These are phyloP conservation scores for Yueomyces sp. DNA, from an alignment of 1,139 yeast species.

Conservation along the genomic window DNA sequence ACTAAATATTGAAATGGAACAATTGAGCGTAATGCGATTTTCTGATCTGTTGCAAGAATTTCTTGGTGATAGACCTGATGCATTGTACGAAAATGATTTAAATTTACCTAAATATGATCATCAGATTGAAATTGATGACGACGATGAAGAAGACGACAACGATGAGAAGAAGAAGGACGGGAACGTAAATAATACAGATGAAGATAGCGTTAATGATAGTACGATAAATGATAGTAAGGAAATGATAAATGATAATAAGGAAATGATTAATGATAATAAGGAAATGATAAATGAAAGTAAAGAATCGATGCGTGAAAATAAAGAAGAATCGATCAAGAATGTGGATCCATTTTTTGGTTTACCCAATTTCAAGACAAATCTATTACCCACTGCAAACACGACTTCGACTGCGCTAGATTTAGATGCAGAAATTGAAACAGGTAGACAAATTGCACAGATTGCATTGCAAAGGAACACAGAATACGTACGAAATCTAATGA, in stretches of 20 bases:
- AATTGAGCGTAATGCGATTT: constrained; percentile 56
- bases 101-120: constrained; percentile 63
- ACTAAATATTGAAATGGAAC: constrained; percentile 69
- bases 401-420: constrained; percentile 5
- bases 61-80: constrained; percentile 76
- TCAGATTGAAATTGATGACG: constrained; percentile 27
- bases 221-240: not conserved
- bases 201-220: not conserved
- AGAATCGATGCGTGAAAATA: not conserved
- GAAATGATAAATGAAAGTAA: too few relatives aligned
- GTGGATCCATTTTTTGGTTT: constrained; percentile 54
- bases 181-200: constrained; percentile 3
- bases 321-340: constrained; percentile 3
- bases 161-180: constrained; percentile 4
- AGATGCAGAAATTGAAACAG: constrained; percentile 47
- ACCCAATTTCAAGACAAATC: constrained; percentile 31
- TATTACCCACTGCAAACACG: constrained; percentile 1
- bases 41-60: constrained; percentile 63
- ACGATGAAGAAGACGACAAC: constrained; percentile 9
- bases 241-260: constrained; percentile 1
- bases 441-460: constrained; percentile 54
- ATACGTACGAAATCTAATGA: constrained; percentile 64
- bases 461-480: constrained; percentile 84
- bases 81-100: constrained; percentile 49
- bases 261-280: constrained; percentile 2